Evolutionary conservation across 768 basidiomycete species (phyloP), one percentile per base, ranked within the genome.

Genomic region (Hemileccinum impolitum): DNA sequence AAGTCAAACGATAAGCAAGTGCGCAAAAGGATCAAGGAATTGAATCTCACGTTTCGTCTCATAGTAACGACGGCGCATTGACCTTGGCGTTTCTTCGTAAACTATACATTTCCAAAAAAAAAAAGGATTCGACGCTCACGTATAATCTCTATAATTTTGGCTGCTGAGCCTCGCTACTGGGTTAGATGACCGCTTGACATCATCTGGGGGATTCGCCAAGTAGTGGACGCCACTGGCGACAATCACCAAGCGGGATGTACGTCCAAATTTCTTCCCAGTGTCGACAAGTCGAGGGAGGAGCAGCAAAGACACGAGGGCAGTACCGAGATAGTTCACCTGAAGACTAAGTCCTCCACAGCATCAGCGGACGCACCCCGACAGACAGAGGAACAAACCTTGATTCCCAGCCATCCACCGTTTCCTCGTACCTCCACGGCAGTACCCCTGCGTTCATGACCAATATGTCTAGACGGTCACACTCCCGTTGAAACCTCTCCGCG

Each of bases 341-440:
- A 75, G 47, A 1, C 70, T 71, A 4, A 2, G 0, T 15, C 18
- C 0, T 8, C 15, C 1, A 38, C 3, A 8, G 28, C 17, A 18
- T 50, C 12, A 44, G 26, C 5, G n/a, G 1, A 13, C 0, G 17
- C 4, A 7, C 5, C 26, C 1, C 18, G 5, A 28, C 9, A 36
- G 3, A 19, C 12, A 15, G 8, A 8, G 17, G 6, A 39, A 57
- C 69, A 4, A 42, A 78, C 79, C 53, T 60, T 11, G 60, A 42
- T 50, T 81, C 79, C 75, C 74, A 81, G 7, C 75, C 78, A 57
- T 80, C 73, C 0, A 44, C 31, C 0, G 73, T 74, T 9, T 53
- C 39, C 6, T 59, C 32, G 28, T 67, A 70, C 9, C n/a, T 42
- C 2, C 0, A 1, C 0, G 17, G 2, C 0, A 43, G 18, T 2